phyloP scores from a whole-genome alignment of 2,329 filamentous ascomycete genomes.

The Ceratocystiopsis brevicomis region DNA sequence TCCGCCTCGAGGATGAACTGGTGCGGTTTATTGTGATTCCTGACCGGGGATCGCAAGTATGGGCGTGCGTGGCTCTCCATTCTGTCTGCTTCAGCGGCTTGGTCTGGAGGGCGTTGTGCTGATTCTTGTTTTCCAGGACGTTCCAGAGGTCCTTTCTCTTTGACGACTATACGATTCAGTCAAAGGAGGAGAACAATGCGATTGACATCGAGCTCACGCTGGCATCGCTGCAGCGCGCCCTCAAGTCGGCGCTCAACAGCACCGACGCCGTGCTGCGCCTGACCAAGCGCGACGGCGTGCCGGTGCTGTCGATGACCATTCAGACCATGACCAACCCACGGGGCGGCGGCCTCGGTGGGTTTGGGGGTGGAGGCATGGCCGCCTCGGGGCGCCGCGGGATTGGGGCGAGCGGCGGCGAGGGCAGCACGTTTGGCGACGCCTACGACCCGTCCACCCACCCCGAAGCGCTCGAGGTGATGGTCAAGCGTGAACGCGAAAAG shows the following conservation, averaged over 20 bases:
- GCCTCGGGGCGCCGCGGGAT: slow-evolving; percentile 12
- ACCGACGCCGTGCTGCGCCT: slow-evolving; percentile 69
- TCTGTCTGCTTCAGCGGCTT: too few species aligned
- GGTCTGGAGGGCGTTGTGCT: too few species aligned
- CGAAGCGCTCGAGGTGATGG: slow-evolving; percentile 32
- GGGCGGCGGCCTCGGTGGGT: slow-evolving; percentile 16
- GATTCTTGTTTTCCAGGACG: background rate
- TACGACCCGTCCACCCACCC: slow-evolving; percentile 9
- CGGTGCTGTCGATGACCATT: slow-evolving; percentile 78
- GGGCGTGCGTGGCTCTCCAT: slow-evolving; percentile 34
- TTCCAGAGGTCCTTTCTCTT: slow-evolving; percentile 56
- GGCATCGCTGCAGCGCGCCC: slow-evolving; percentile 71
- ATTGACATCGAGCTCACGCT: slow-evolving; percentile 95
- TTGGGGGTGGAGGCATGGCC: slow-evolving; percentile 18
- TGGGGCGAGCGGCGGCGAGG: slow-evolving; percentile 24
- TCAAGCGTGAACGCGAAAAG: slow-evolving; percentile 61
- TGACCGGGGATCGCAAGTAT: slow-evolving; percentile 86
- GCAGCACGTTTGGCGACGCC: background rate
- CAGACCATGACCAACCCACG: slow-evolving; percentile 47
- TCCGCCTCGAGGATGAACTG: slow-evolving; percentile 70
- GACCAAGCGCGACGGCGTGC: slow-evolving; percentile 79
- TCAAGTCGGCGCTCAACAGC: slow-evolving; percentile 70
- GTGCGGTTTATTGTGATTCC: slow-evolving; percentile 92
- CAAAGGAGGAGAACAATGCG: slow-evolving; percentile 61
- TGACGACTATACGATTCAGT: slow-evolving; percentile 67